phyloP scores from a whole-genome alignment of 345 rosid species.

The thale cress (Arabidopsis thaliana) region TAIR10.1 NC_003075.7:13569501-13570000 shows the following conservation, averaged over 20 bases:
- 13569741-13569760: constrained; percentile 81
- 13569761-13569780: constrained; percentile 99
- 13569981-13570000: not conserved
- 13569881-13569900: not conserved
- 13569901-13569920: not conserved
- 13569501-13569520: not conserved
- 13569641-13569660: constrained; percentile 91
- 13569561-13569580: constrained; percentile 91
- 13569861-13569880: not conserved
- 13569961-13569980: not conserved
- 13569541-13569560: constrained; percentile 6
- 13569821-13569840: constrained; percentile 22
- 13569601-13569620: constrained; percentile 96
- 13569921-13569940: not conserved
- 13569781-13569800: constrained; percentile 92
- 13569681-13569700: constrained; percentile 89
- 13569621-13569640: constrained; percentile 96
- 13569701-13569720: constrained; percentile 82
- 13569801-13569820: constrained; percentile 81
- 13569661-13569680: constrained; percentile 96
- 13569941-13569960: not conserved
- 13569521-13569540: constrained; percentile 7
- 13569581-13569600: constrained; percentile 93
- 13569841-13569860: not conserved
- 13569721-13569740: constrained; percentile 97